Evolutionary conservation across 805 yeast species (phyloP).

Genomic region (Kluyveromyces aestuarii): DNA sequence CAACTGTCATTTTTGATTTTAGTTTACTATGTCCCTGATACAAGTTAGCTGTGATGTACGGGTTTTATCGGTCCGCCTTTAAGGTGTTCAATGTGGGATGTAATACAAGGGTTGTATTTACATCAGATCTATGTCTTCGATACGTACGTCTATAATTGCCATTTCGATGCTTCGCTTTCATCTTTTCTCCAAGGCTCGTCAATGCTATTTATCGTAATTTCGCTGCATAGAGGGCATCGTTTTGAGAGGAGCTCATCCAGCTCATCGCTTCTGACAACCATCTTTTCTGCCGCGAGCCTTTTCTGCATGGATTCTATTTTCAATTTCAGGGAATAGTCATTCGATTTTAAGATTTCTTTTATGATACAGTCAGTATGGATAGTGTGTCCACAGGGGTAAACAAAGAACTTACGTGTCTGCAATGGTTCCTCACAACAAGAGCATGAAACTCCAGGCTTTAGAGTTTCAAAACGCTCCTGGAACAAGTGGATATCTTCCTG

Average conservation of each 20-base stretch:
- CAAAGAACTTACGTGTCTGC: slow-evolving; percentile 61
- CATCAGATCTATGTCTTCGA: not conserved
- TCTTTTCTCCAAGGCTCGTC: slow-evolving; percentile 53
- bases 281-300: slow-evolving; percentile 19
- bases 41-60: not conserved
- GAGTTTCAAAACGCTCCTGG: slow-evolving; percentile 48
- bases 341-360: slow-evolving; percentile 46
- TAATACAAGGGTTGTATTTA: too few species aligned
- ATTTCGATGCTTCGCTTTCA: slow-evolving; percentile 34
- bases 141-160: slow-evolving; percentile 34
- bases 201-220: slow-evolving; percentile 55
- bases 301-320: slow-evolving; percentile 39
- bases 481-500: slow-evolving; percentile 47
- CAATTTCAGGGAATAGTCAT: slow-evolving; percentile 59
- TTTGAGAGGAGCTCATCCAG: slow-evolving; percentile 51
- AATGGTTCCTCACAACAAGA: slow-evolving; percentile 59
- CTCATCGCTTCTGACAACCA: slow-evolving; percentile 30
- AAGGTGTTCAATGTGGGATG: too few species aligned
- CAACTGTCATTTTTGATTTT: too few species aligned
- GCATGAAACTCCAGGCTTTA: slow-evolving; percentile 84
- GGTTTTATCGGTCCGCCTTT: not conserved
- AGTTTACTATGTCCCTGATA: not conserved
- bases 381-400: slow-evolving; percentile 85
- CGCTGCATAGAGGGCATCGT: slow-evolving; percentile 73
- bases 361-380: slow-evolving; percentile 87